These are phyloP conservation scores for Balansia obtecta DNA, from an alignment of 2,329 filamentous ascomycete species.

Conservation along the genomic window DNA sequence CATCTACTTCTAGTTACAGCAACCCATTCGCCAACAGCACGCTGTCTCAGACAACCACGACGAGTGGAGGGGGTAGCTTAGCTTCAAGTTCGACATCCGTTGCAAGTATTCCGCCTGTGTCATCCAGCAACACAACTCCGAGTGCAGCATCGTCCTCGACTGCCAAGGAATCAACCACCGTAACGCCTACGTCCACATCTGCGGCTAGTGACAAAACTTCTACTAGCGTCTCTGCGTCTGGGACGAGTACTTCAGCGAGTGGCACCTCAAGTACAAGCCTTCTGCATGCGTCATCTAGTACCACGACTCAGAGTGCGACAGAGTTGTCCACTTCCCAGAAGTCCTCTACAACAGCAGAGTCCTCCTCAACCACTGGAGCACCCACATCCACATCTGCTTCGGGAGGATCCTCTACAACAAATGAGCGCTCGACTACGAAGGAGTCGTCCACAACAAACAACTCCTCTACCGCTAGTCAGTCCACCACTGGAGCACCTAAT, in stretches of 20 bases:
- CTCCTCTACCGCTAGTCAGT: too few species aligned
- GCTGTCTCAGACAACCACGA: not conserved
- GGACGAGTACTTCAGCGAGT: not conserved
- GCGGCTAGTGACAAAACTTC: conserved; percentile 7
- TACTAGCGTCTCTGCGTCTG: conserved; percentile 2
- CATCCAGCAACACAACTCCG: conserved; percentile 4
- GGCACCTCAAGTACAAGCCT: conserved; percentile 11
- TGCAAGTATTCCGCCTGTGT: conserved; percentile 9
- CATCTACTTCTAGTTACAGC: conserved; percentile 5
- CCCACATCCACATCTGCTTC: too few species aligned
- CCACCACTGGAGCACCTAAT: too few species aligned
- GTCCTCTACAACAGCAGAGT: too few species aligned
- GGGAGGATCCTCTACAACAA: too few species aligned
- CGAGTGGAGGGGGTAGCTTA: conserved; percentile 6
- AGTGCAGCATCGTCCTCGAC: too few species aligned
- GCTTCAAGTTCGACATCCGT: conserved; percentile 14
- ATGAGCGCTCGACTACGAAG: too few species aligned
- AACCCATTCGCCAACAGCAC: conserved; percentile 4
- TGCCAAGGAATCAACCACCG: too few species aligned
- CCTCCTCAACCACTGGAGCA: too few species aligned
- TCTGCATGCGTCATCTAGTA: conserved; percentile 7
- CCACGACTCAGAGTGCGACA: not conserved
- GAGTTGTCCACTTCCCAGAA: too few species aligned
- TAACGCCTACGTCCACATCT: too few species aligned
- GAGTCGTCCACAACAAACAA: too few species aligned